Percentiles rank a stretch among this genome's conserved stretches.
phyloP scores from a whole-genome alignment of 164 flowering plant genomes.

The Tinospora cordifolia region DNA sequence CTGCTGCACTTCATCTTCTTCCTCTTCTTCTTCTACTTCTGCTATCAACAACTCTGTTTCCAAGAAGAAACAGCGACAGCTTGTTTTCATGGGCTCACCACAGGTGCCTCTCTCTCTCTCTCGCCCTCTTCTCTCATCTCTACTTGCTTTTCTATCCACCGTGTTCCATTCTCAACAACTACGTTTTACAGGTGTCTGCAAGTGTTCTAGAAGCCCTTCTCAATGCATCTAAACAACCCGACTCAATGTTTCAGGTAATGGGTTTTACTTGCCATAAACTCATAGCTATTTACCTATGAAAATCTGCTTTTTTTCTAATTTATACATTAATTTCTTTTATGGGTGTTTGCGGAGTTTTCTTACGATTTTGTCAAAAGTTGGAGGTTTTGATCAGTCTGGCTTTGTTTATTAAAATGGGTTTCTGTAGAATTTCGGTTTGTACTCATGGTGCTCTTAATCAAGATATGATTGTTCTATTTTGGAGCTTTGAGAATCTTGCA shows the following conservation, averaged over 20 bases:
- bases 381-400: background rate
- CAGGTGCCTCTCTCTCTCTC: constrained; percentile 35
- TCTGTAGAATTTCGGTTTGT: background rate
- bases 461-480: too few species aligned
- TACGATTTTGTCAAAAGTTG: background rate
- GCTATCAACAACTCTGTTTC: constrained; percentile 16
- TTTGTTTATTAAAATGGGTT: background rate
- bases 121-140: constrained; percentile 1
- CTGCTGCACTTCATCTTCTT: constrained; percentile 33
- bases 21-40: constrained; percentile 26
- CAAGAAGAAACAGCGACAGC: constrained; percentile 44
- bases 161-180: background rate
- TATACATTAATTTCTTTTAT: background rate
- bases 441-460: too few species aligned
- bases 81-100: constrained; percentile 91
- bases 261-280: background rate
- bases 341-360: too few species aligned
- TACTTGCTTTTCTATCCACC: background rate
- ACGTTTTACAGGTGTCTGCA: constrained; percentile 56
- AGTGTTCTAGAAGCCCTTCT: constrained; percentile 72
- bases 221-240: constrained; percentile 56
- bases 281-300: background rate
- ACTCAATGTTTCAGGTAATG: constrained; percentile 74
- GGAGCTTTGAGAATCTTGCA: background rate
- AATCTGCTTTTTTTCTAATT: background rate